phyloP scores from a whole-genome alignment of 257 asterid species.

The Solanum arcanum region DNA sequence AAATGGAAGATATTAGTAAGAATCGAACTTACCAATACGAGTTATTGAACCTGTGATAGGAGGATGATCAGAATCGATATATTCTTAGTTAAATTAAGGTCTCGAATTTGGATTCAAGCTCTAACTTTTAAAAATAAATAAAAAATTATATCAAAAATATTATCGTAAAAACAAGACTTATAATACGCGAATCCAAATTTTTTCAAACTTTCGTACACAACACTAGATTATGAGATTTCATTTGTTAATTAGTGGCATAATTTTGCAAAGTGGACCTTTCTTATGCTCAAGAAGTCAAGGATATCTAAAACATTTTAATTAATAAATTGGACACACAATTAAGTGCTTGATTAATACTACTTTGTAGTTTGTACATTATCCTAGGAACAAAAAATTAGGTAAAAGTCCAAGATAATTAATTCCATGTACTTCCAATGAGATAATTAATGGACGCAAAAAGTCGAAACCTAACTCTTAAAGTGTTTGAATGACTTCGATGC shows the following conservation, averaged over 20 bases:
- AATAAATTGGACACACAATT: background rate
- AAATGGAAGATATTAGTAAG: too few relatives aligned
- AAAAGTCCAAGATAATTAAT: background rate
- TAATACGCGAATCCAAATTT: too few relatives aligned
- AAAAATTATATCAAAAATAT: too few relatives aligned
- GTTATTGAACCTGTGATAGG: too few relatives aligned
- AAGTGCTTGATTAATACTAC: background rate
- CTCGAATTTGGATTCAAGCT: accelerated
- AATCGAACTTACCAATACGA: too few relatives aligned
- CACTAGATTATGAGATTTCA: background rate
- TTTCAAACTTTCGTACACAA: background rate
- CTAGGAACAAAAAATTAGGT: background rate
- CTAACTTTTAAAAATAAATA: background rate
- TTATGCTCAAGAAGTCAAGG: background rate
- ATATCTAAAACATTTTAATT: background rate
- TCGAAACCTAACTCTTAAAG: background rate
- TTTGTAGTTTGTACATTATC: background rate
- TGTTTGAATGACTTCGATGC: background rate
- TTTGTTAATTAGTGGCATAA: background rate
- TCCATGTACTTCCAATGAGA: background rate
- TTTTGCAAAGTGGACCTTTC: background rate
- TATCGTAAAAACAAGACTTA: too few relatives aligned
- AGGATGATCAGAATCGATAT: too few relatives aligned
- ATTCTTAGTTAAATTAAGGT: too few relatives aligned
- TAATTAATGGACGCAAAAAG: background rate